Conservation (phyloP, 2,329 filamentous ascomycete genomes). For the Fragosphaeria purpurea region DNA sequence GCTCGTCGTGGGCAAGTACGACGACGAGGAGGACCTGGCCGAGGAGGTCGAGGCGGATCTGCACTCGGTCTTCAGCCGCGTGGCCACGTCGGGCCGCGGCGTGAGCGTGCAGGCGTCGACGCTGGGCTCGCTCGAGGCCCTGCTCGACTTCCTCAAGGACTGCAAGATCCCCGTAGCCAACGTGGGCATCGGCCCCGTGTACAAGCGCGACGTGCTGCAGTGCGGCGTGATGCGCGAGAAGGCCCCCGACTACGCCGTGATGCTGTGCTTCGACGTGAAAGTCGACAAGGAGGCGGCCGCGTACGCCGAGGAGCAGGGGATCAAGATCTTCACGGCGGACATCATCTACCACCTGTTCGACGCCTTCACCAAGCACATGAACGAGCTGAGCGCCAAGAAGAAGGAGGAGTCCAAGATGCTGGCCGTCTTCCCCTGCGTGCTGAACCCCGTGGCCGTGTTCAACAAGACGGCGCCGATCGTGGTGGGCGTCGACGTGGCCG, state of each 20-base stretch:
- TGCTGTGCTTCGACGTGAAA: constrained; percentile 99
- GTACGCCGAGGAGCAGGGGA: constrained; percentile 86
- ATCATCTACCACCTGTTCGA: constrained; percentile 99
- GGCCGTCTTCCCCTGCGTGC: constrained; percentile 91
- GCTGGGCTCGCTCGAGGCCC: constrained; percentile 87
- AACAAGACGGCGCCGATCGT: constrained; percentile 97
- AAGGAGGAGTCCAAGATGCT: constrained; percentile 94
- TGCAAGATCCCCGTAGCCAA: constrained; percentile 97
- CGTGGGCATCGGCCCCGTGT: constrained; percentile 94
- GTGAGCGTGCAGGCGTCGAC: constrained; percentile 97
- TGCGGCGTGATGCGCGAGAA: constrained; percentile 95
- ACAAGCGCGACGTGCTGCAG: constrained; percentile 96
- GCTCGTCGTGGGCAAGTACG: constrained; percentile 85
- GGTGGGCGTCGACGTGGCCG: constrained; percentile 88
- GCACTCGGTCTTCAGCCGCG: constrained; percentile 79
- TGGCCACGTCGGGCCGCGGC: constrained; percentile 85
- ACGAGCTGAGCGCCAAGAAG: constrained; percentile 73
- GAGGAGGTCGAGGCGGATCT: constrained; percentile 96
- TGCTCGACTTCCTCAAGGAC: constrained; percentile 90
- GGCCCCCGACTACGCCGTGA: constrained; percentile 88
- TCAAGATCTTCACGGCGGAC: constrained; percentile 97
- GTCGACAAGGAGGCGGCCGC: constrained; percentile 90
- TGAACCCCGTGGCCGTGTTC: constrained; percentile 85
- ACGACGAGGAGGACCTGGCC: constrained; percentile 93
- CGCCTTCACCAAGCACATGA: constrained; percentile 91